phyloP scores from a whole-genome alignment of 768 basidiomycete genomes.

The Favolaschia claudopus region DNA sequence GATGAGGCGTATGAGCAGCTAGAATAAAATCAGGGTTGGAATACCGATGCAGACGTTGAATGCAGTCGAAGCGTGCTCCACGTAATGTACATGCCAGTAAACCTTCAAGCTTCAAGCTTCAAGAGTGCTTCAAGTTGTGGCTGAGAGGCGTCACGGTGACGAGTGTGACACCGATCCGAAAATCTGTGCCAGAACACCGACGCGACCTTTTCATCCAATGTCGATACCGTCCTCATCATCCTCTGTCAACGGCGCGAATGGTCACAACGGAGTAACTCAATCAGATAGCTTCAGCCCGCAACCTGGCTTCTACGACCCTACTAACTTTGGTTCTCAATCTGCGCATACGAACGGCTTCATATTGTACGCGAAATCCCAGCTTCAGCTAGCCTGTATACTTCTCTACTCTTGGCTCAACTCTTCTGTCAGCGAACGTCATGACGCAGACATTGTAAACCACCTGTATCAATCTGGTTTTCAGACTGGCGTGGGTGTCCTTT shows the following conservation, averaged over 20 bases:
- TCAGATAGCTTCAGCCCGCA: conserved; percentile 46
- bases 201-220: conserved; percentile 8
- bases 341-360: conserved; percentile 61
- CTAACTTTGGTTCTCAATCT: conserved; percentile 48
- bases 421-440: conserved; percentile 62
- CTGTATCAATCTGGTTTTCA: conserved; percentile 84
- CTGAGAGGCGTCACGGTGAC: no score
- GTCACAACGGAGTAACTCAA: conserved; percentile 57
- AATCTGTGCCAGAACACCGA: neutral
- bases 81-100: no score
- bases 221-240: conserved; percentile 18
- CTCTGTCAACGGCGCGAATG: conserved; percentile 59
- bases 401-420: neutral
- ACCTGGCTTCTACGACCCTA: conserved; percentile 45
- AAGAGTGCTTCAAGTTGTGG: no score
- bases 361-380: conserved; percentile 5
- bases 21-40: no score
- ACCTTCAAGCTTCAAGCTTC: no score
- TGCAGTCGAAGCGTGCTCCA: no score
- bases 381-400: conserved; percentile 5
- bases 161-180: no score
- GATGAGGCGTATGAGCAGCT: conserved; percentile 4
- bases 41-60: no score
- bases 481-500: conserved; percentile 68
- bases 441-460: conserved; percentile 81